Base-by-base conservation (phyloP, 140 eudicot species). In the Bidens hawaiensis region DNA sequence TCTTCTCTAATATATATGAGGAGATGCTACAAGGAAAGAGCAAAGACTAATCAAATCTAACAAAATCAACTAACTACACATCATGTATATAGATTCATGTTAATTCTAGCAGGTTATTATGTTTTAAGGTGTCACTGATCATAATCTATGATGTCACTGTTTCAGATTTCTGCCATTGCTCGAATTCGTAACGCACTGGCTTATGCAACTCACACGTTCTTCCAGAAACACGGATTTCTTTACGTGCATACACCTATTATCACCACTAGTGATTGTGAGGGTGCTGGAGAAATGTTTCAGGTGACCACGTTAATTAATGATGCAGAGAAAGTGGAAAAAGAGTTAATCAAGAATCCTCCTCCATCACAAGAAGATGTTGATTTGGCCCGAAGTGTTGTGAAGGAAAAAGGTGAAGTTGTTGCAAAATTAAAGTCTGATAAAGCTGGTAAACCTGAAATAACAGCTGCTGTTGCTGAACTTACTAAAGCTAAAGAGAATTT, bases 221-320 rank as follows among this genome's bases (percentile, higher is more conserved):
- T 90, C 81, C 94, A 78, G 33, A 58, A 84, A 15, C 88, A 90
- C 28, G 90, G 88, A 40, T 90, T 90, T 70, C 80, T 84, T 25
- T 86, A 87, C 21, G 79, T 90, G n/a, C 97, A 90, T 62, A 90
- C 97, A 22, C 97, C 97, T n/a, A 87, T 90, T 31, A 74, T 90
- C 62, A 87, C 94, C 19, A 90, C 97, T 13, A 90, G 96, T 53
- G 97, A 90, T 67, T 90, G 97, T 68, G 96, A 90, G 80, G 97
- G 97, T 16, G 95, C 97, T 11, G 97, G 97, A 21, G 97, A 90
- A 82, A 87, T 87, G 95, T 87, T 90, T 76, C 96, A 87, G 71
- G 97, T 90, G 18, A 90, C 95, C 5, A 86, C 96, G 0, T 64
- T 90, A 59, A 65, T 90, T 56, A 90, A 55, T 18, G 95, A 86